Evolutionary conservation across 352 stramenopile species (phyloP).

Genomic region (Globisporangium polare): DNA sequence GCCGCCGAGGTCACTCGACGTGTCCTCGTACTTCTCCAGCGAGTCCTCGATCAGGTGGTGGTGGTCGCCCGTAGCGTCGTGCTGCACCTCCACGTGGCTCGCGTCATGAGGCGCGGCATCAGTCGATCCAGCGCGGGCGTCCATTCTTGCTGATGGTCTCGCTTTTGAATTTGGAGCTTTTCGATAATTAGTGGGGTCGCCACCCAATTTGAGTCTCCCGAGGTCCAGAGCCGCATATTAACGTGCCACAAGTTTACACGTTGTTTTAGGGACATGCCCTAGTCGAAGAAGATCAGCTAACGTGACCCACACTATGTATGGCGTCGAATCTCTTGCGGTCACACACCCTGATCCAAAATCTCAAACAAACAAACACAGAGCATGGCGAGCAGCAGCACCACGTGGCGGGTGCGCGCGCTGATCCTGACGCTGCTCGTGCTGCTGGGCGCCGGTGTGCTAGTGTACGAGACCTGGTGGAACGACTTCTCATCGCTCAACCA

Average conservation of each 20-base stretch:
- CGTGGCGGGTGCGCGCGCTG: slow-evolving; percentile 5
- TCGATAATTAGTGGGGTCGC: slow-evolving; percentile 5
- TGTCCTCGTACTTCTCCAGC: slow-evolving; percentile 38
- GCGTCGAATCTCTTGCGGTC: background rate
- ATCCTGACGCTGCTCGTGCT: slow-evolving; percentile 9
- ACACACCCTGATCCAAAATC: background rate
- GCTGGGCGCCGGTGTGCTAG: slow-evolving; percentile 1
- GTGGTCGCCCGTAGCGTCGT: slow-evolving; percentile 10
- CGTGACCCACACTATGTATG: background rate
- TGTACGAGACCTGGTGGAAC: slow-evolving; percentile 31
- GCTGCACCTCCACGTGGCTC: slow-evolving; percentile 1
- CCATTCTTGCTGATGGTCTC: slow-evolving; percentile 1
- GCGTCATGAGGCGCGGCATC: background rate
- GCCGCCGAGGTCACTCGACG: slow-evolving; percentile 19
- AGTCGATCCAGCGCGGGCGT: slow-evolving; percentile 1
- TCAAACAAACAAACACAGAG: background rate
- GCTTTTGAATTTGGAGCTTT: background rate
- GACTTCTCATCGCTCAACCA: slow-evolving; percentile 35
- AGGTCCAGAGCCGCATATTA: background rate
- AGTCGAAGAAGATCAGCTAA: too few relatives aligned
- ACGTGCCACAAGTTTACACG: background rate
- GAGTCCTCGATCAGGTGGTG: slow-evolving; percentile 35
- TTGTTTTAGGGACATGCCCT: too few relatives aligned
- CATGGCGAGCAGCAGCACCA: background rate
- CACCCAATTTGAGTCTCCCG: slow-evolving; percentile 4